Base-by-base conservation (phyloP, 495 filamentous ascomycete genomes). In the Lentithecium fluviatile region DNA sequence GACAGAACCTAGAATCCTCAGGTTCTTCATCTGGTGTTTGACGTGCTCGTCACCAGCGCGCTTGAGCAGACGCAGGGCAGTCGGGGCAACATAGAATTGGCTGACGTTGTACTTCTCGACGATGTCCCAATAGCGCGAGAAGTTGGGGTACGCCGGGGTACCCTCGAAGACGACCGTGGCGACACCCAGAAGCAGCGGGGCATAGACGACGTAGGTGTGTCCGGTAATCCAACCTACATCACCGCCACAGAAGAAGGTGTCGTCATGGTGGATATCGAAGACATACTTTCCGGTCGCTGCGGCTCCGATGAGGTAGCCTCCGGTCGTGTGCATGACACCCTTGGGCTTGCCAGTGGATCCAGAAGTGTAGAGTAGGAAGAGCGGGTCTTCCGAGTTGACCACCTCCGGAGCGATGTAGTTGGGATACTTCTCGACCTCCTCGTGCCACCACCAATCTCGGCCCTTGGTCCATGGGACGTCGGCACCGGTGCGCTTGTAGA, bases 191-290 rank as follows among this genome's bases (percentile, higher is more conserved):
- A 99, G 79, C 43, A 99, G 81, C 54, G 94, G 94, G 11, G 94
- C 90, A 70, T 99, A 99, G 26, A 99, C 93, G 49, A 96, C 94
- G 70, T 99, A 99, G 46, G 94, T 96, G 77, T 99, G 94, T n/a
- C 94, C 94, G 45, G 95, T 97, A 71, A 99, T 97, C 94, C 94
- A 99, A 66, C 94, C 94, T 51, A 99, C 91, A 71, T 99, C 94
- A 73, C 95, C 95, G 73, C 90, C 94, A 68, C 94, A 97, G 83
- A 97, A 97, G 80, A 91, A 97, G 55, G 82, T 83, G 75, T 99
- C 94, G 51, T 84, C 85, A 47, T 91, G 87, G 66, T 99, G 94
- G 64, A 99, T 94, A 72, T 99, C 95, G 71, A 99, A 99, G 53
- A 97, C 92, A 69, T 99, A 97, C 76, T 97, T 99, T 67, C 91